Evolutionary conservation across 306 rosid genomes (phyloP).

Genomic region (Cucurbita maxima): DNA sequence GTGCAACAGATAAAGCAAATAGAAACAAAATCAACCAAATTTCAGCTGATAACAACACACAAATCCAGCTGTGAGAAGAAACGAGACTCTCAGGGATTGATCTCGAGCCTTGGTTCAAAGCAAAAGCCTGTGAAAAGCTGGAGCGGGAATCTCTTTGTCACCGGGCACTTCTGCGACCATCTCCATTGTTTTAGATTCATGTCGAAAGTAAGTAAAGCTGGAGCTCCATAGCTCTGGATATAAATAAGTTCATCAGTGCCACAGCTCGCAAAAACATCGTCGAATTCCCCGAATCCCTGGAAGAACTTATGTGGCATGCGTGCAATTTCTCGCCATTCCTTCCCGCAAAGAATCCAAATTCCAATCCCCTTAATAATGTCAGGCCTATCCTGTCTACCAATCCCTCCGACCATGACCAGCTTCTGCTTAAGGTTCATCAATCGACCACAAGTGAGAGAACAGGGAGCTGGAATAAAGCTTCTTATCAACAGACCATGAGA

Average conservation of each 20-base stretch:
- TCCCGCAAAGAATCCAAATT: constrained; percentile 66
- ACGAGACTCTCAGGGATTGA: constrained; percentile 42
- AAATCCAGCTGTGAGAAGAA: not conserved
- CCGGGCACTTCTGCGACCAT: constrained; percentile 94
- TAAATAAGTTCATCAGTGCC: constrained; percentile 69
- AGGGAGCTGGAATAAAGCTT: constrained; percentile 63
- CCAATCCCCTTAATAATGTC: constrained; percentile 95
- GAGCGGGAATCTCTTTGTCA: constrained; percentile 69
- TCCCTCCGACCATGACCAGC: constrained; percentile 98
- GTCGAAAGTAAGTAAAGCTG: constrained; percentile 68
- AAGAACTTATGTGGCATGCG: constrained; percentile 86
- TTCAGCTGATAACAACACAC: constrained; percentile 8
- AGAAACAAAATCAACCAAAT: constrained; percentile 12
- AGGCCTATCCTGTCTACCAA: constrained; percentile 60
- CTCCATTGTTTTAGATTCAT: constrained; percentile 61
- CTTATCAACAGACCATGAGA: constrained; percentile 36
- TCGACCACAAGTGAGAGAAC: constrained; percentile 84
- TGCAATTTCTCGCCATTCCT: constrained; percentile 64
- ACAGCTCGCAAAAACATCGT: constrained; percentile 85
- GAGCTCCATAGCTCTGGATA: constrained; percentile 91
- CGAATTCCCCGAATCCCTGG: constrained; percentile 95
- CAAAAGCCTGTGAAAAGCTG: constrained; percentile 93
- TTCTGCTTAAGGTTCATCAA: constrained; percentile 78
- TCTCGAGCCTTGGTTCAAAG: constrained; percentile 87
- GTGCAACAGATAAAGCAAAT: constrained; percentile 8